phyloP scores from a whole-genome alignment of 2,329 filamentous ascomycete genomes.

The Cercospora canescens region DNA sequence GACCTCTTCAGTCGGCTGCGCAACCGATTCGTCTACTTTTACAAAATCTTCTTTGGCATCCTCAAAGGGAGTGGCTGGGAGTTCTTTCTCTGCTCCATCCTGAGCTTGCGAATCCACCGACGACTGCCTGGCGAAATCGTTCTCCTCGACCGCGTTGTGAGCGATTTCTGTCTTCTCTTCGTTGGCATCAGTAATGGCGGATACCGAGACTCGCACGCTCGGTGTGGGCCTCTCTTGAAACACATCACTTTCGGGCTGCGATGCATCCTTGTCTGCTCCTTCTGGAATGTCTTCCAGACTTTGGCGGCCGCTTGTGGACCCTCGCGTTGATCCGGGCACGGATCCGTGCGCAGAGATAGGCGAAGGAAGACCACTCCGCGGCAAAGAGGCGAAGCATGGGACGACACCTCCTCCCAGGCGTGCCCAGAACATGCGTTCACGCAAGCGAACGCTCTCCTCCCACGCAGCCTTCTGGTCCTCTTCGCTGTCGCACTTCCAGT shows the following conservation, averaged over 20 bases:
- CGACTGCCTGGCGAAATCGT: neutral
- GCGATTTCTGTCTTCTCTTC: slow-evolving; percentile 7
- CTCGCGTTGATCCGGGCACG: neutral
- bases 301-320: slow-evolving; percentile 11
- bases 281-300: slow-evolving; percentile 28
- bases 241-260: neutral
- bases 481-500: slow-evolving; percentile 80
- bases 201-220: slow-evolving; percentile 2
- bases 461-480: slow-evolving; percentile 85
- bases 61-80: slow-evolving; percentile 23
- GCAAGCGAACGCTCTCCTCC: slow-evolving; percentile 87
- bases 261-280: neutral
- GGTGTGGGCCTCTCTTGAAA: slow-evolving; percentile 5
- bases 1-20: neutral
- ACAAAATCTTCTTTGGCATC: slow-evolving; percentile 21
- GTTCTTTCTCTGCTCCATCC: slow-evolving; percentile 8
- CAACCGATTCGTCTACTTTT: slow-evolving; percentile 3
- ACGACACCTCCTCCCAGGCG: slow-evolving; percentile 89
- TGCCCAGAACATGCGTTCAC: slow-evolving; percentile 97
- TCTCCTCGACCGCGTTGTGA: slow-evolving; percentile 2
- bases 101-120: slow-evolving; percentile 13
- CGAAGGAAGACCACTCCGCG: slow-evolving; percentile 13
- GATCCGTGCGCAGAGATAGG: slow-evolving; percentile 16
- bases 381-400: slow-evolving; percentile 51
- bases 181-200: neutral